These are phyloP conservation scores for Melanogaster broomeanus DNA, from an alignment of 768 basidiomycete species.

Conservation along the genomic window DNA sequence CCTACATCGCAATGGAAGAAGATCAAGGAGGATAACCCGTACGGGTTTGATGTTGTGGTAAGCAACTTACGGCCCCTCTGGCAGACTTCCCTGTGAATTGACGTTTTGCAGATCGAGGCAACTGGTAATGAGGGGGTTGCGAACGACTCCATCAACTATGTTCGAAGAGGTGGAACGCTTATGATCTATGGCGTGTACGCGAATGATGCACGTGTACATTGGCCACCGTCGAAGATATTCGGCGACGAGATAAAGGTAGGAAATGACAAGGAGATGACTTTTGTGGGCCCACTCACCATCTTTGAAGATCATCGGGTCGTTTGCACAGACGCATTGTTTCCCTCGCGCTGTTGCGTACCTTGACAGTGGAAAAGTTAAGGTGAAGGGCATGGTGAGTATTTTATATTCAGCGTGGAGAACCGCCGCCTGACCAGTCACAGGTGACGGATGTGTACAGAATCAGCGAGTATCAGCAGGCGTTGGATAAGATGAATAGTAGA, in stretches of 20 bases:
- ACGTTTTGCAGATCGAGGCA: constrained; percentile 43
- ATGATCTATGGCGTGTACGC: constrained; percentile 88
- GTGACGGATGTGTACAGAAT: constrained; percentile 59
- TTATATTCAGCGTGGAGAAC: background rate
- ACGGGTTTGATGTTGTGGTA: constrained; percentile 81
- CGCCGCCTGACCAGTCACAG: constrained; percentile 3
- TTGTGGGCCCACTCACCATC: background rate
- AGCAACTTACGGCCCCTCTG: constrained; percentile 16
- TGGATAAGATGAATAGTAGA: constrained; percentile 70
- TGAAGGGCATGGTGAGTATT: constrained; percentile 64
- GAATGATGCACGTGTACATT: constrained; percentile 75
- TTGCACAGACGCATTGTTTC: constrained; percentile 85
- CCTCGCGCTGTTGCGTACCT: constrained; percentile 84
- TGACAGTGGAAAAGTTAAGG: constrained; percentile 77
- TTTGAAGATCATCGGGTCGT: constrained; percentile 79
- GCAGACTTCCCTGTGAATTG: background rate
- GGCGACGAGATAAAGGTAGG: constrained; percentile 60
- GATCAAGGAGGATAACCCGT: constrained; percentile 73
- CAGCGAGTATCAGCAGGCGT: constrained; percentile 63
- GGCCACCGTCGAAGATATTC: constrained; percentile 80
- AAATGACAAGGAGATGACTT: background rate
- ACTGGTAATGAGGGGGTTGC: constrained; percentile 80
- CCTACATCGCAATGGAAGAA: constrained; percentile 75
- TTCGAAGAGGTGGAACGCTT: constrained; percentile 74
- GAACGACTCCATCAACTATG: constrained; percentile 83